Conservation (phyloP, 164 flowering plant species). For the Vitis vinifera region DNA sequence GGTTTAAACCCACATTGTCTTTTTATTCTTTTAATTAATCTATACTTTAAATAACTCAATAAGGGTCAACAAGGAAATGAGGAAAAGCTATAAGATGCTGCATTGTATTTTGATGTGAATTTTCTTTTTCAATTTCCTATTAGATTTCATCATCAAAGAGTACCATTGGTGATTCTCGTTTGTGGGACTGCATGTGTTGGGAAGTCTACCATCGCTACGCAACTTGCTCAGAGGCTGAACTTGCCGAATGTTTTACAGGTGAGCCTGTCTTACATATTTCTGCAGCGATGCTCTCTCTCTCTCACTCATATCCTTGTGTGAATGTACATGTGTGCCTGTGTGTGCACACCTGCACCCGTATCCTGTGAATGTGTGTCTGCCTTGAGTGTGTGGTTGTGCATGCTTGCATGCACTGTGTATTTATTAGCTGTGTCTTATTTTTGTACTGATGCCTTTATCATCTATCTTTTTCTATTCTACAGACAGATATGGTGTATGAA, state of each 20-base stretch:
- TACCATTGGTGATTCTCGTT: constrained; percentile 93
- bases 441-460: constrained; percentile 9
- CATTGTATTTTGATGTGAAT: not conserved
- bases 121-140: constrained; percentile 7
- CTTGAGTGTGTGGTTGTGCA: too few species aligned
- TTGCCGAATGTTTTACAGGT: constrained; percentile 99
- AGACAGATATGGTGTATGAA: constrained; percentile 99
- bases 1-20: not conserved
- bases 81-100: not conserved
- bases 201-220: constrained; percentile 97
- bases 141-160: constrained; percentile 98
- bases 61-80: not conserved
- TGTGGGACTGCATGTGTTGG: constrained; percentile 99
- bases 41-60: not conserved
- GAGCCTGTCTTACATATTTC: constrained; percentile 4
- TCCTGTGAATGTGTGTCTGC: too few species aligned
- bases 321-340: too few species aligned
- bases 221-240: constrained; percentile 94
- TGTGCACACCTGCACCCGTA: not conserved
- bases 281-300: not conserved
- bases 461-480: constrained; percentile 14
- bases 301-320: not conserved
- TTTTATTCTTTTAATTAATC: not conserved
- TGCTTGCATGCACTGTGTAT: too few species aligned
- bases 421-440: not conserved